phyloP scores from a whole-genome alignment of 495 filamentous ascomycete genomes.

The Penicillium bovifimosum region DNA sequence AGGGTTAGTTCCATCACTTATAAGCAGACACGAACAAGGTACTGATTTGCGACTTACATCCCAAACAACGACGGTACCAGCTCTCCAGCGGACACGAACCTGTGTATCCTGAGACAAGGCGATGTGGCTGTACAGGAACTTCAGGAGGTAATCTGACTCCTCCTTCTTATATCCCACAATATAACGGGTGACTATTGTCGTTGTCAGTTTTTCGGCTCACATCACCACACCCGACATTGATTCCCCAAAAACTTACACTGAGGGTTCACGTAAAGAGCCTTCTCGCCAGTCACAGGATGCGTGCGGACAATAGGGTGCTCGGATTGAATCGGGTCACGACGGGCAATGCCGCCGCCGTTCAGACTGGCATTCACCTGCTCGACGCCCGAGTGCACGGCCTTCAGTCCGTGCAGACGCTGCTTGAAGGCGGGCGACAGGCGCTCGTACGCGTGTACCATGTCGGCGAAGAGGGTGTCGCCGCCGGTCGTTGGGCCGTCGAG shows the following conservation, averaged over 20 bases:
- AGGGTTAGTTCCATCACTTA: conserved; percentile 3
- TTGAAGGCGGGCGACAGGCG: conserved; percentile 52
- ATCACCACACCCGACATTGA: not conserved
- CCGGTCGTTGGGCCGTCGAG: conserved; percentile 56
- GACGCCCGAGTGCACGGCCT: conserved; percentile 52
- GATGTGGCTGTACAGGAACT: conserved; percentile 62
- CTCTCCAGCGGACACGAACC: conserved; percentile 51
- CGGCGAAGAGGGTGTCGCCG: conserved; percentile 60
- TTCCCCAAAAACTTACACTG: conserved; percentile 61
- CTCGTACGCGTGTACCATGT: conserved; percentile 52
- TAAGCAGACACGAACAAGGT: not conserved
- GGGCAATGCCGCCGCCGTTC: conserved; percentile 45
- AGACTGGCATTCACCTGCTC: conserved; percentile 48
- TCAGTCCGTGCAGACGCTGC: conserved; percentile 53
- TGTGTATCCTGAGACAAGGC: conserved; percentile 54
- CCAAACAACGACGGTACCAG: conserved; percentile 57
- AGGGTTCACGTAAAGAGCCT: conserved; percentile 79
- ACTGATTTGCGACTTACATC: conserved; percentile 43
- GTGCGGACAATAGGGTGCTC: conserved; percentile 58
- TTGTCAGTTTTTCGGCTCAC: not conserved
- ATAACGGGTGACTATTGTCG: conserved; percentile 44
- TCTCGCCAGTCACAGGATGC: conserved; percentile 62
- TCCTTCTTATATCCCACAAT: conserved; percentile 65
- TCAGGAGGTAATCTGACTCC: conserved; percentile 59
- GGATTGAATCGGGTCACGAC: conserved; percentile 48